Base-by-base conservation (phyloP, 73 alveolate species). In the Effrenium voratum region DNA sequence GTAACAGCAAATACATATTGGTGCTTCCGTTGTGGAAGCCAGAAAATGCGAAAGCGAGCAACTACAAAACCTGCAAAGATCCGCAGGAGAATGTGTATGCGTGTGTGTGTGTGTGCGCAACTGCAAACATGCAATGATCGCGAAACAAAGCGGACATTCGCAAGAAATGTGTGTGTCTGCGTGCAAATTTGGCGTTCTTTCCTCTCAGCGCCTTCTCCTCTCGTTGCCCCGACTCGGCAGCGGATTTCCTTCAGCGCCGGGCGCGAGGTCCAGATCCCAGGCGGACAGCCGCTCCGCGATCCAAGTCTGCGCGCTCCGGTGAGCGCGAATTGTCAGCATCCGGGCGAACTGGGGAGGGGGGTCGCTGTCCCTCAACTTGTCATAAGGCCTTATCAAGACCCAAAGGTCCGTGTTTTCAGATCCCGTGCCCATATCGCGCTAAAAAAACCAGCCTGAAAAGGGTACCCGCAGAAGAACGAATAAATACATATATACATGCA, bases 231-330 rank as follows among this genome's bases (percentile, higher is more conserved):
- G 44, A 41, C 41, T 28, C 55, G 50, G 50, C 24, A 12, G 49
- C 83, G 83, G 19, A 6, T 40, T 52, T 12, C 72, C 8, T 10
- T 36, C 76, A 85, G 52, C 32, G 22, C 44, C 77, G 26, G 6
- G 49, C 98, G 90, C 92, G 59, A 92, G 81, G 34, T 92, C 98
- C 92, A 92, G 45, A 19, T 92, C 98, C 98, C 98, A 92, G 13
- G 91, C 92, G 28, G 82, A 40, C 82, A 92, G 38, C 38, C 98
- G 91, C 40, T 92, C 98, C 59, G 83, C 91, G 80, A 92, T 55
- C 98, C 98, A 92, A 82, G 98, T 92, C 98, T 91, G 63, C n/a
- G n/a, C n/a, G n/a, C n/a, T n/a, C 70, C 13, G 70, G 32, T 15
- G 32, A 55, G 70, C 70, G 24, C 70, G 70, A 55, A 15, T 13